phyloP scores from a whole-genome alignment of 1,284 basidiomycete species.

The Cutaneotrichosporon curvatum region DNA sequence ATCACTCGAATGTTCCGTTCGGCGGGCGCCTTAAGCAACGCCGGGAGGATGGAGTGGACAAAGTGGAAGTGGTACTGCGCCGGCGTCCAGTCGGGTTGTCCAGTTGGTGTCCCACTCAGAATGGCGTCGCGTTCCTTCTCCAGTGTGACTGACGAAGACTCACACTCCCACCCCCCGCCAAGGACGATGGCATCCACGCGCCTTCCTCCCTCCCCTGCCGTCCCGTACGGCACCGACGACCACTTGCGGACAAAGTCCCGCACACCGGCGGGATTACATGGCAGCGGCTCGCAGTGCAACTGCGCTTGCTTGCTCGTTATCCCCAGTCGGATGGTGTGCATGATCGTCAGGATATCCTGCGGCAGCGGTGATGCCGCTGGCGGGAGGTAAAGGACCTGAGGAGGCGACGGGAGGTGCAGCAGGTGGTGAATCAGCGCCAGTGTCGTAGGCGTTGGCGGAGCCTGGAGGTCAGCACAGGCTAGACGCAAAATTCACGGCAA shows the following conservation, averaged over 20 bases:
- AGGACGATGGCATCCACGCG: constrained; percentile 44
- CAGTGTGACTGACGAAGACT: neutral
- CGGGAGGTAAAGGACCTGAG: constrained; percentile 44
- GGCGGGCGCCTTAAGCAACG: constrained; percentile 65
- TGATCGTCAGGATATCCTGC: constrained; percentile 33
- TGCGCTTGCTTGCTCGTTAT: constrained; percentile 33
- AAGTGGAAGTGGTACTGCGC: constrained; percentile 56
- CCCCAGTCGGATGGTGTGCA: constrained; percentile 40
- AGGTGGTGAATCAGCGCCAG: constrained; percentile 39
- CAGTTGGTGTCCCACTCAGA: neutral
- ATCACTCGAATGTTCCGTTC: constrained; percentile 78
- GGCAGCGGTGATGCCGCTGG: constrained; percentile 40
- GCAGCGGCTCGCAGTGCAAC: constrained; percentile 42
- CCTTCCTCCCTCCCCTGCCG: constrained; percentile 37
- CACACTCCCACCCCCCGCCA: constrained; percentile 38
- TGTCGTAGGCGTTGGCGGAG: constrained; percentile 38
- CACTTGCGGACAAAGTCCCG: constrained; percentile 40
- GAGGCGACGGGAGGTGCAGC: constrained; percentile 41
- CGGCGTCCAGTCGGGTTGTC: constrained; percentile 26
- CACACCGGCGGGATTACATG: constrained; percentile 30
- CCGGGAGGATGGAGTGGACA: constrained; percentile 66
- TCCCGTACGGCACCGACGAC: constrained; percentile 29
- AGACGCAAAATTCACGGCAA: constrained; percentile 29
- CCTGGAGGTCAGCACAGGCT: constrained; percentile 20
- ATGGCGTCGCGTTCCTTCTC: constrained; percentile 1